Evolutionary conservation across 805 yeast genomes (phyloP), one percentile per base, ranked within the genome.

Genomic region (Vanderwaltozyma polyspora): DNA sequence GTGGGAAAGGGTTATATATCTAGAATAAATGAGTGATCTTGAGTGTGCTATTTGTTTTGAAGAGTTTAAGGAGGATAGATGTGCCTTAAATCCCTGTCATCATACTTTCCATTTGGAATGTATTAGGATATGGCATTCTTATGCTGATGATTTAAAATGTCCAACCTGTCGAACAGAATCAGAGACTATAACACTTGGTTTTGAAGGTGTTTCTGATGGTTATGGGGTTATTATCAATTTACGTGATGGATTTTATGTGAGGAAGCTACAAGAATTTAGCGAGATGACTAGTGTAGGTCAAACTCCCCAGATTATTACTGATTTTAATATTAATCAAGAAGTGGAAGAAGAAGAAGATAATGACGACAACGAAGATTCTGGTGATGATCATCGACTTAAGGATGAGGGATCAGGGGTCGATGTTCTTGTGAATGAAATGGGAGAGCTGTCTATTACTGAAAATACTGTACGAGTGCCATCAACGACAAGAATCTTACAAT

Each of bases 1-100:
- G n/a, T n/a, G n/a, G n/a, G n/a, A n/a, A n/a, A n/a, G n/a, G n/a
- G n/a, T n/a, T n/a, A n/a, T n/a, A n/a, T n/a, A n/a, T n/a, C n/a
- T n/a, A n/a, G n/a, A n/a, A n/a, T n/a, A n/a, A n/a, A n/a, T n/a
- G n/a, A n/a, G n/a, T n/a, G n/a, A n/a, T n/a, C n/a, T n/a, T n/a
- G n/a, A n/a, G n/a, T 78, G 86, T 49, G 66, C 76, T n/a, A 76
- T 78, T 27, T 78, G 86, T 45, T 60, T 76, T 30, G 82, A 65
- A 31, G 41, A 42, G 7, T 49, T 64, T 32, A 32, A 43, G 45
- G 44, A 42, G 26, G 29, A 31, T 2, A 44, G 44, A 19, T 58
- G 58, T 1, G 42, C 54, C 17, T 43, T 64, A n/a, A 44, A 57
- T 10, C 67, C 68, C 3, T 78, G 83, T 49, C 52, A 56, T 24